A percentile compares a stretch with the other conserved stretches of the same genome.
Evolutionary conservation across 2,329 filamentous ascomycete species (phyloP).

Genomic region (Sclerotinia spermophila): DNA sequence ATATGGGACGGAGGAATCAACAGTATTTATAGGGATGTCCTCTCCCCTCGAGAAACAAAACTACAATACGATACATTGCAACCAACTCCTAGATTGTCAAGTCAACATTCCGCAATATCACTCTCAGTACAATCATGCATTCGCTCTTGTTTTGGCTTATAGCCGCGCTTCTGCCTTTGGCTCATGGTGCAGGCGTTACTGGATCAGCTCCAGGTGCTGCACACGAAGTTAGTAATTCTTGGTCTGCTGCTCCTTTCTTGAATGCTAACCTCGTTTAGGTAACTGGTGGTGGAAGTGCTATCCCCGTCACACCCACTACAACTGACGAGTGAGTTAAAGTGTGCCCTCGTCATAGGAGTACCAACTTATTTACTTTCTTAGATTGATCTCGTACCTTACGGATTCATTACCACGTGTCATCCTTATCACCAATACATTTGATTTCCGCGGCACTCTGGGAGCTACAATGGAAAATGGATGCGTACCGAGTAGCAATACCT

Average conservation of each 20-base stretch:
- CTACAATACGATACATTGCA: background rate
- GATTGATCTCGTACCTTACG: slow-evolving; percentile 51
- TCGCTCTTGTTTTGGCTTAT: background rate
- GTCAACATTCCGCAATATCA: background rate
- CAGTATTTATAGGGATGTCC: background rate
- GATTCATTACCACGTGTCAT: slow-evolving; percentile 53
- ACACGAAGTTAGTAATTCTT: slow-evolving; percentile 1
- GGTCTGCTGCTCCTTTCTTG: background rate
- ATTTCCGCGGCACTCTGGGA: slow-evolving; percentile 23
- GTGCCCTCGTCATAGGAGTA: background rate
- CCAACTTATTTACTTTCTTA: slow-evolving; percentile 42
- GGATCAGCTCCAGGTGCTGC: slow-evolving; percentile 12
- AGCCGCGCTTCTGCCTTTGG: slow-evolving; percentile 9
- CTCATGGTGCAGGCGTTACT: slow-evolving; percentile 7
- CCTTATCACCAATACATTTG: slow-evolving; percentile 49
- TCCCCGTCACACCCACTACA: slow-evolving; percentile 39
- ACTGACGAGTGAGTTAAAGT: slow-evolving; percentile 1
- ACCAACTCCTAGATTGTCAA: background rate
- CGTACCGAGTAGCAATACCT: slow-evolving; percentile 19
- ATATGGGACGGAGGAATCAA: background rate
- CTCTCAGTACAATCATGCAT: background rate
- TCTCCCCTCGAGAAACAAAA: background rate
- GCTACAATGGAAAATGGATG: slow-evolving; percentile 18
- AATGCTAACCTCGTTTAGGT: slow-evolving; percentile 5
- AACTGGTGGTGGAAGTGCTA: slow-evolving; percentile 56